A percentile compares a stretch with the other conserved stretches of the same genome.
Evolutionary conservation across 192 early-diverging fungal species (phyloP).

Genomic region (Dissophora ornata): DNA sequence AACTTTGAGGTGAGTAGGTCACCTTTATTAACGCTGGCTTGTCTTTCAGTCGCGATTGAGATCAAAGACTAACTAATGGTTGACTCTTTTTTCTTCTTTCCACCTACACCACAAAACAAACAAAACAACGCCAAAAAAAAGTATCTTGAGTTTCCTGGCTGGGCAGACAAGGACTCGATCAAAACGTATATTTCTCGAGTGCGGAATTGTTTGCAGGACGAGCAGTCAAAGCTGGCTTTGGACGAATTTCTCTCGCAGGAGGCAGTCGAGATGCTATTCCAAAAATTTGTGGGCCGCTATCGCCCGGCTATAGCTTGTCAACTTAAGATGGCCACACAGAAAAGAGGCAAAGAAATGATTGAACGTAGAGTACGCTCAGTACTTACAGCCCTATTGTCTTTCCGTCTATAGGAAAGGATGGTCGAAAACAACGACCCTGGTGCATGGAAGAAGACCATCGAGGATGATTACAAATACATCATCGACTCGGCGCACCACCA

Average conservation of each 20-base stretch:
- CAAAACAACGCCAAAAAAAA: too few species aligned
- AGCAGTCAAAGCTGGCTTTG: conserved; percentile 30
- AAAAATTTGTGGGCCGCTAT: conserved; percentile 25
- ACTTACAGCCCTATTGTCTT: too few species aligned
- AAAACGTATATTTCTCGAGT: conserved; percentile 30
- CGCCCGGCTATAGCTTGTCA: conserved; percentile 14
- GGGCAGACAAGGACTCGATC: conserved; percentile 16
- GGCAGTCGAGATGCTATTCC: conserved; percentile 16
- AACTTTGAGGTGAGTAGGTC: conserved; percentile 12
- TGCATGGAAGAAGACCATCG: too few species aligned
- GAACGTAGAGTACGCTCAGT: too few species aligned
- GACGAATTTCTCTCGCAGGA: conserved; percentile 14
- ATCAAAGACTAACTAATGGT: neutral
- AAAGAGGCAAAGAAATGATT: too few species aligned
- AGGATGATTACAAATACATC: neutral
- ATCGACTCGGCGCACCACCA: neutral
- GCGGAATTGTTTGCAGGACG: conserved; percentile 19
- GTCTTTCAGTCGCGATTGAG: too few species aligned
- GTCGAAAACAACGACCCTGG: too few species aligned
- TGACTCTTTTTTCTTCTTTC: neutral
- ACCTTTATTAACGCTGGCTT: too few species aligned
- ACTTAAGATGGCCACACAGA: too few species aligned
- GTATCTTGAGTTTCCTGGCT: conserved; percentile 27
- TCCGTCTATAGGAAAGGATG: too few species aligned
- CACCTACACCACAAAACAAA: conserved; percentile 1